phyloP scores from a whole-genome alignment of 345 rosid species.

The Cochlearia excelsa region DNA sequence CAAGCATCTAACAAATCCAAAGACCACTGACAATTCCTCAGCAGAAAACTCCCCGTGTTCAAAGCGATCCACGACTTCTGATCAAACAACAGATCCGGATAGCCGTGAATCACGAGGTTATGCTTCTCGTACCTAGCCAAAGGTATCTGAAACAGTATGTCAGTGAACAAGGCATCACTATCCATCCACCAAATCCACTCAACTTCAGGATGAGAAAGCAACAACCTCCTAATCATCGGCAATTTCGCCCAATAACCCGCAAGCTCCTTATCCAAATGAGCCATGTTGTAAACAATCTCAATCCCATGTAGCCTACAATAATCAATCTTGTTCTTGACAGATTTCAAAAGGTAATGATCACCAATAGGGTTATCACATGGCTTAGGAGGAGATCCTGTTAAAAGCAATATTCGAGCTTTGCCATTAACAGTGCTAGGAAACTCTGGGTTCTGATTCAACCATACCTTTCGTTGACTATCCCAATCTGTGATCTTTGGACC shows the following conservation, averaged over 20 bases:
- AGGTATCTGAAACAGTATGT: background rate
- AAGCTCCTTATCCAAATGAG: background rate
- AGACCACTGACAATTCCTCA: constrained; percentile 95
- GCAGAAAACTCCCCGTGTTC: constrained; percentile 39
- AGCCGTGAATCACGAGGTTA: background rate
- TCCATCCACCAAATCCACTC: background rate
- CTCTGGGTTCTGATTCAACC: constrained; percentile 72
- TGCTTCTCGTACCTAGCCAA: background rate
- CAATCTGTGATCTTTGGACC: constrained; percentile 76
- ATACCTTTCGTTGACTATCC: constrained; percentile 74
- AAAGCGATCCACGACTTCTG: background rate
- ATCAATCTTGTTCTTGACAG: constrained; percentile 88
- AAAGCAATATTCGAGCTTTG: constrained; percentile 65
- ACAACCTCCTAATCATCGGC: background rate
- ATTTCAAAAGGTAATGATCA: constrained; percentile 81
- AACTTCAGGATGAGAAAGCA: background rate
- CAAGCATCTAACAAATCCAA: constrained; percentile 93
- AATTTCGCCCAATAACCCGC: background rate
- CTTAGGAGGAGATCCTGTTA: constrained; percentile 81
- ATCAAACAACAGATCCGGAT: constrained; percentile 14
- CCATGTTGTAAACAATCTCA: constrained; percentile 39
- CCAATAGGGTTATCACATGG: constrained; percentile 94
- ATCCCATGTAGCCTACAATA: constrained; percentile 96
- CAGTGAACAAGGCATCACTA: background rate
- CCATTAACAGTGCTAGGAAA: constrained; percentile 73